A percentile compares a stretch with the other conserved stretches of the same genome.
phyloP scores from a whole-genome alignment of 768 basidiomycete species.

The Rhodotorula taiwanensis region DNA sequence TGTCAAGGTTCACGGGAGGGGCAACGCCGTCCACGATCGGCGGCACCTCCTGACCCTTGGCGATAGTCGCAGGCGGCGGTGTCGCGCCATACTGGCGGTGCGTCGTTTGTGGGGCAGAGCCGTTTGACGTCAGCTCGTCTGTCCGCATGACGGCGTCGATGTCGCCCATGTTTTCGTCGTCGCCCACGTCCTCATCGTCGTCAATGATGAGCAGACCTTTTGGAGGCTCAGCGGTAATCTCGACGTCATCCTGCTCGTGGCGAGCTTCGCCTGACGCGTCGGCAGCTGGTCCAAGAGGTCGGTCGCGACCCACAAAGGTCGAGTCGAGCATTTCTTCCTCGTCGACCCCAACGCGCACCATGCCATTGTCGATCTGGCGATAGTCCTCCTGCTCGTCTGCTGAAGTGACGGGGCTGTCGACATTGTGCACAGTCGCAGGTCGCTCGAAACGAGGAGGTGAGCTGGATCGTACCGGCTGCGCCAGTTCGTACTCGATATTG shows the following conservation, averaged over 20 bases:
- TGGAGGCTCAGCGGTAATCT: no score
- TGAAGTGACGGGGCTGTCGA: constrained; percentile 1
- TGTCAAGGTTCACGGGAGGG: constrained; percentile 5
- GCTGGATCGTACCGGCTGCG: no score
- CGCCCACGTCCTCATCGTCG: constrained; percentile 18
- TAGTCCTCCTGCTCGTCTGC: background rate
- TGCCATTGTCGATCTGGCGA: background rate
- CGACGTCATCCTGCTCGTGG: background rate
- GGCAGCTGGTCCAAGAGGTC: background rate
- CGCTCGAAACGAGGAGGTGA: no score
- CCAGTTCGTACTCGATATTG: no score
- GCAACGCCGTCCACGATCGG: background rate
- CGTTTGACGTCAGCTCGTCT: no score
- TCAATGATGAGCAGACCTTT: background rate
- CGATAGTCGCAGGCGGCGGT: background rate
- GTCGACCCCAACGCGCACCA: background rate
- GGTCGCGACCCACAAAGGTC: background rate
- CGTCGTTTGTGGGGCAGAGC: background rate
- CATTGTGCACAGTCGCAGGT: background rate
- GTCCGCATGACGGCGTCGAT: no score
- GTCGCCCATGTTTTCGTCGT: no score
- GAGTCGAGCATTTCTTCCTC: background rate
- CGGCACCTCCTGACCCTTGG: no score
- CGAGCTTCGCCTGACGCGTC: background rate
- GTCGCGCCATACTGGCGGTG: background rate